Evolutionary conservation across 1,284 basidiomycete species (phyloP), one percentile per base, ranked within the genome.

Genomic region (Ganoderma multipileum): DNA sequence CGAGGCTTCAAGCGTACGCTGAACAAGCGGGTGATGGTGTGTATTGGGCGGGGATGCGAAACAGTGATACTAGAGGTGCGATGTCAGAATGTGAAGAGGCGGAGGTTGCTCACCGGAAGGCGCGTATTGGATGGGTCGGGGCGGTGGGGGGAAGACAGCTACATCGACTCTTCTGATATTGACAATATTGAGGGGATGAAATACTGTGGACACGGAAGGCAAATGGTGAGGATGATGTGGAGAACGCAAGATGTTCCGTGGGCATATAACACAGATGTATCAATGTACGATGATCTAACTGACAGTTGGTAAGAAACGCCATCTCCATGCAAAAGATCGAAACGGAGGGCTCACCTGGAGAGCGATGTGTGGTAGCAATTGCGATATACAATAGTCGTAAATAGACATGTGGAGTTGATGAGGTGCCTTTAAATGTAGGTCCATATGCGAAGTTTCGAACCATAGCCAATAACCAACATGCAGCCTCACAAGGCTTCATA

Each of bases 361-460:
- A 38, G 30, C n/a, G 11, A 54, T 47, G 14, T 18, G 30, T n/a
- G 33, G 42, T 26, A 36, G 28, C 39, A 26, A 18, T 54, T 33
- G 61, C 33, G 26, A 63, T 54, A 54, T 63, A 63, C 61, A 63
- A 50, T 63, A 54, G 33, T 36, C n/a, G 61, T 63, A 52, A 63
- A 36, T 63, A 36, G 42, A 39, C 18, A 39, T 18, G 47, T 4
- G 28, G 47, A 3, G 47, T 14, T 23, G n/a, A 44, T 26, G 23
- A 14, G 11, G 28, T 54, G 55, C 20, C 38, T 58, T 58, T 38
- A 7, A 38, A 33, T 23, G 33, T 30, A 11, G 11, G 30, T 16
- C 55, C 33, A 58, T 55, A 55, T 38, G 55, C 55, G 8, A 38
- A 12, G 11, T n/a, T 38, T 38, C 11, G 8, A 38, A 58, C n/a